Evolutionary conservation across 345 rosid genomes (phyloP), one percentile per base, ranked within the genome.

Genomic region (Geranium brycei): DNA sequence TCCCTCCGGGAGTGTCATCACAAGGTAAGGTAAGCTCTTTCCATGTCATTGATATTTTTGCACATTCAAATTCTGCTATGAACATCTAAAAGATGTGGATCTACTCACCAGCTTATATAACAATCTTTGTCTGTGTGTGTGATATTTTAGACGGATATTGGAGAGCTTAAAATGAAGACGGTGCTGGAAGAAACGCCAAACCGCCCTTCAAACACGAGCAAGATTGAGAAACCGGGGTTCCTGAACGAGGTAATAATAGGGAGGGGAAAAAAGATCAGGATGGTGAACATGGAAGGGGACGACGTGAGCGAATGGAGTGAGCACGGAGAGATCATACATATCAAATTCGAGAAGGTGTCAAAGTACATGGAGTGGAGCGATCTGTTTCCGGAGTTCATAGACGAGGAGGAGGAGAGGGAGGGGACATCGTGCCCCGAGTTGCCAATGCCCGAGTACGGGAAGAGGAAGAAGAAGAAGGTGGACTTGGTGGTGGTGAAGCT

Each of bases 321-420:
- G 0, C 71, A 71, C 5, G 97, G 96, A 0, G 88, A 88, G 67
- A 71, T 65, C 1, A 62, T 85, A 38, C 82, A 78, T 0, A 67
- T 93, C 61, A 31, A 12, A 17, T 90, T 78, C 55, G 89, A 86
- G 60, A 78, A 58, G 47, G 95, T 86, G 23, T 83, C 97, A 0
- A 67, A 81, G 62, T 60, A 73, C 7, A 83, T 90, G 53, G 72
- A 77, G 68, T 93, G 97, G 97, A 74, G 77, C 60, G 83, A 88
- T 66, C 67, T 93, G 66, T 93, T 93, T 68, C 99, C 97, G 0
- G 97, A 93, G 69, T 93, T 96, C 96, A 93, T 93, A 38, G 96
- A 93, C 10, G 97, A 93, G 79, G 97, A 93, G 65, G 99, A 93
- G 77, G 91, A 88, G 13, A 75, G 67, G 0, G 87, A 86, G 2